Conservation (phyloP, 2,329 filamentous ascomycete species). For the Colletotrichum australisinense region DNA sequence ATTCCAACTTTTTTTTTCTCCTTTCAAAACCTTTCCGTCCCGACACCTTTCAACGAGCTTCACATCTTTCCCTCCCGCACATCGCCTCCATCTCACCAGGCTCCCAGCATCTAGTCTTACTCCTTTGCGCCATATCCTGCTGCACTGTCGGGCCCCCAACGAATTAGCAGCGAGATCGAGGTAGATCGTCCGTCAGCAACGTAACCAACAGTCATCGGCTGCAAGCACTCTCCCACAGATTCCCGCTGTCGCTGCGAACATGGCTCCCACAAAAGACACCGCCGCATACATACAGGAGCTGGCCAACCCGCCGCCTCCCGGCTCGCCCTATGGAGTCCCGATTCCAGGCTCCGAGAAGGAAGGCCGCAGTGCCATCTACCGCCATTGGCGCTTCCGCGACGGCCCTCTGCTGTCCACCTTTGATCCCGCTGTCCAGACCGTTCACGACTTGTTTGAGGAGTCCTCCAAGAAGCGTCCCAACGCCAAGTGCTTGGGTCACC, state of each 20-base stretch:
- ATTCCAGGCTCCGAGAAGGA: constrained; percentile 80
- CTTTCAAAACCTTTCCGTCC: not conserved
- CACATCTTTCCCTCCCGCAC: not conserved
- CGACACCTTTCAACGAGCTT: not conserved
- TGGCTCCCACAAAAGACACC: constrained; percentile 46
- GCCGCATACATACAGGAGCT: constrained; percentile 63
- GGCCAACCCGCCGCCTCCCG: constrained; percentile 73
- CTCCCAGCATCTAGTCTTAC: not conserved
- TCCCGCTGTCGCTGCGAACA: constrained; percentile 35
- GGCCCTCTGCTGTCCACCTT: constrained; percentile 76
- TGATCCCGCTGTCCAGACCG: constrained; percentile 77
- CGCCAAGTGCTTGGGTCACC: constrained; percentile 80
- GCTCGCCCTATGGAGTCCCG: constrained; percentile 81
- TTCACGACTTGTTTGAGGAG: constrained; percentile 84
- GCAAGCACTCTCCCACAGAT: not conserved
- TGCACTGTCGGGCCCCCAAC: not conserved
- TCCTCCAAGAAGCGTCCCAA: constrained; percentile 72
- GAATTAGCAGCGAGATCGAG: constrained; percentile 8
- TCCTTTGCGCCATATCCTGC: not conserved
- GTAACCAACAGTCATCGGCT: not conserved
- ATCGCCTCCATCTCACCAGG: constrained; percentile 8
- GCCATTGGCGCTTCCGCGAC: constrained; percentile 83
- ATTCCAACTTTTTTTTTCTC: constrained; percentile 14
- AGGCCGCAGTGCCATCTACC: constrained; percentile 81
- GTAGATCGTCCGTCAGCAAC: constrained; percentile 22